Base-by-base conservation (phyloP, 768 basidiomycete genomes). In the Chalciporus sphaerocephalus region DNA sequence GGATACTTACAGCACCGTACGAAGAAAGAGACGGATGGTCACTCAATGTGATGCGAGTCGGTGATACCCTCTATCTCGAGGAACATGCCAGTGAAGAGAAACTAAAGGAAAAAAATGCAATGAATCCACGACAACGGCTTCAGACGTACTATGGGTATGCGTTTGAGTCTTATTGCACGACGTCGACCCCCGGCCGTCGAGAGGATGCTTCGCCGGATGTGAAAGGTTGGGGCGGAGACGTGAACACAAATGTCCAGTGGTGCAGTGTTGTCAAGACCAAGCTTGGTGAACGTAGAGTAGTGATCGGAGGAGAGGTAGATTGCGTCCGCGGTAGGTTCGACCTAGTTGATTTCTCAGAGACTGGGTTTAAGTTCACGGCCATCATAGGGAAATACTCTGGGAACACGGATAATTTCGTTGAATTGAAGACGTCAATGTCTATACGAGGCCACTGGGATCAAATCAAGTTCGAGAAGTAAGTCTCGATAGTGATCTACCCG, bases 271-370 rank as follows among this genome's bases (percentile, higher is more conserved):
- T 92, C 36, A 88, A 89, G 64, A 91, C 89, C 4, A 90, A 87
- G 50, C 74, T 93, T 20, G 87, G 83, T 0, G 74, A 80, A 44
- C 77, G 73, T 21, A 72, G 88, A 33, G 67, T 90, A 40, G 68
- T 95, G 46, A 80, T 93, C 38, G 92, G 92, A 1, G 92, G 92
- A 5, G 92, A 94, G 66, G 92, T 95, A 6, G 92, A 95, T 63
- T 95, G 92, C 58, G 81, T 92, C 17, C 73, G 81, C 62, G 86
- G 90, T 87, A 50, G 47, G 69, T 58, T 44, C 20, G 20, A 40
- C 36, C 3, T 23, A 9, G 17, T 2, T 17, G 2, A 17, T 15
- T 27, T 44, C n/a, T 9, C 18, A 2, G 5, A 10, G 16, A 12
- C 17, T 17, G 5, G 13, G 23, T 15, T 25, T 42, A 22, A 27